Evolutionary conservation across 1,284 basidiomycete species (phyloP).

Genomic region (Heterobasidion irregulare): DNA sequence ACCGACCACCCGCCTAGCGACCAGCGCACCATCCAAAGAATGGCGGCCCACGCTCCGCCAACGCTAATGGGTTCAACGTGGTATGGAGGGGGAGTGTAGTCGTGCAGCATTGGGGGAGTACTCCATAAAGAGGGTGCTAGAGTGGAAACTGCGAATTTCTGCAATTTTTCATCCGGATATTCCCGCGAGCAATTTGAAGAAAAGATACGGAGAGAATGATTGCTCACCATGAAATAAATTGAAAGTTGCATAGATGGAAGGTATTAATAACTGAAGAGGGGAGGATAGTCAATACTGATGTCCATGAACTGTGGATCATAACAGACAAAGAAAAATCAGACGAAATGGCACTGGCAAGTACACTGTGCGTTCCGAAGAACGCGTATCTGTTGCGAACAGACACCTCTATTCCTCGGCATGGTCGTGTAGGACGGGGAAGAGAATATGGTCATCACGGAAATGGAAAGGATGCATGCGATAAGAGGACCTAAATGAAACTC

Average conservation of each 20-base stretch:
- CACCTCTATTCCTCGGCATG: constrained; percentile 67
- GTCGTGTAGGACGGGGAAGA: constrained; percentile 83
- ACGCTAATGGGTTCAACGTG: constrained; percentile 58
- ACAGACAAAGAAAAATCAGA: constrained; percentile 36
- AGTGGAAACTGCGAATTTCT: constrained; percentile 76
- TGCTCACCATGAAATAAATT: constrained; percentile 19
- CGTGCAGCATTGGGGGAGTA: constrained; percentile 63
- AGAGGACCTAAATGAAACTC: neutral
- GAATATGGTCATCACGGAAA: constrained; percentile 61
- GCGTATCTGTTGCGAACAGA: constrained; percentile 67
- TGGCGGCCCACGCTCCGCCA: constrained; percentile 51
- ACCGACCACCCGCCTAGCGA: constrained; percentile 23
- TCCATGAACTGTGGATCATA: neutral
- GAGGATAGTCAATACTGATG: neutral
- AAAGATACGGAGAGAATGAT: neutral
- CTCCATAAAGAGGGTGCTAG: constrained; percentile 53
- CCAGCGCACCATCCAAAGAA: constrained; percentile 47
- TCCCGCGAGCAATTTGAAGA: constrained; percentile 10
- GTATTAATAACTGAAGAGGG: neutral
- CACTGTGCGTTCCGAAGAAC: constrained; percentile 53
- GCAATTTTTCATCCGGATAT: constrained; percentile 47
- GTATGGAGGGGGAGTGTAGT: constrained; percentile 45
- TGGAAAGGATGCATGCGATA: neutral
- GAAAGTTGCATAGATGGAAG: constrained; percentile 10
- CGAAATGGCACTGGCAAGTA: constrained; percentile 80